A percentile compares a stretch with the other conserved stretches of the same genome.
Evolutionary conservation across 1,139 yeast genomes (phyloP).

Genomic region (Hansenula sp.): DNA sequence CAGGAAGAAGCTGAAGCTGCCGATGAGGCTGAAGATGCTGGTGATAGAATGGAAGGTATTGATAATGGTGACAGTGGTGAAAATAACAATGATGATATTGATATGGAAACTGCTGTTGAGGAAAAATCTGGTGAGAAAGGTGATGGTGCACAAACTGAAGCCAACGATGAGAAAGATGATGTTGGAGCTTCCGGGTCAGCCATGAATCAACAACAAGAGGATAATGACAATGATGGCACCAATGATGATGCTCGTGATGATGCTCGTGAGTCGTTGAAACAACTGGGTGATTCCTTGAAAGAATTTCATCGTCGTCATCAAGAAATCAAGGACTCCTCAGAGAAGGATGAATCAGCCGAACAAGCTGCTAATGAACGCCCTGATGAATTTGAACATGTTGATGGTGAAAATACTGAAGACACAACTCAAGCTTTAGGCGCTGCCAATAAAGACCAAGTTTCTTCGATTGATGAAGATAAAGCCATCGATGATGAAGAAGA

Average conservation of each 20-base stretch:
- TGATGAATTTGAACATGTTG: constrained; percentile 89
- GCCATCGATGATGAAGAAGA: constrained; percentile 74
- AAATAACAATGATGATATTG: constrained; percentile 50
- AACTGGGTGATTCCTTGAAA: constrained; percentile 85
- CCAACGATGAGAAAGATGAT: constrained; percentile 63
- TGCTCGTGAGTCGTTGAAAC: constrained; percentile 79
- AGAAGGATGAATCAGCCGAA: constrained; percentile 39
- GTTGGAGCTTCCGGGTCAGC: constrained; percentile 71
- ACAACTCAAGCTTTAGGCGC: constrained; percentile 94
- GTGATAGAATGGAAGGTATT: constrained; percentile 29
- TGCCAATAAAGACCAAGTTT: constrained; percentile 77
- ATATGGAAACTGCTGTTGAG: constrained; percentile 64
- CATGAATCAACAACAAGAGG: constrained; percentile 42
- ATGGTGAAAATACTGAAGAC: constrained; percentile 69
- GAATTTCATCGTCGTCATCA: constrained; percentile 90
- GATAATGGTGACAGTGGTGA: constrained; percentile 45
- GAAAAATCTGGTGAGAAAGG: constrained; percentile 71
- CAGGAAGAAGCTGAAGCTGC: constrained; percentile 24
- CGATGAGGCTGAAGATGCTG: constrained; percentile 25
- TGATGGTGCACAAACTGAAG: constrained; percentile 73
- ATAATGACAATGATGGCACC: constrained; percentile 26
- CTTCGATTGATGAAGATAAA: constrained; percentile 74
- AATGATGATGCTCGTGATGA: constrained; percentile 65
- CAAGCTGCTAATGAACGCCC: constrained; percentile 64
- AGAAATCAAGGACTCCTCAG: constrained; percentile 70